Evolutionary conservation across 208 protist genomes (phyloP).

Genomic region (Trypanosoma mega): DNA sequence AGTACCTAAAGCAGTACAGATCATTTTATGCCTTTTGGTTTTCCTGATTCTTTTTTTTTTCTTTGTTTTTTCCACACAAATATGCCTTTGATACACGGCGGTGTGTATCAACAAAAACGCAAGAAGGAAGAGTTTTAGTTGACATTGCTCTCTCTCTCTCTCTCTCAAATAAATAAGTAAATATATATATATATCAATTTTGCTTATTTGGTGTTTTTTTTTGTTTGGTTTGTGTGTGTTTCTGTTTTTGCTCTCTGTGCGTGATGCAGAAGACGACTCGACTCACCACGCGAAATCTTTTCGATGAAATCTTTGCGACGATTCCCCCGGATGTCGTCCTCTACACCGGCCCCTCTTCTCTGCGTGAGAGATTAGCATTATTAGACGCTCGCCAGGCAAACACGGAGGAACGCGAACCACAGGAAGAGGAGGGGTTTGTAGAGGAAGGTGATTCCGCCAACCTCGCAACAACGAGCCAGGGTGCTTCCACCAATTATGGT

Average conservation of each 20-base stretch:
- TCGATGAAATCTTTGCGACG: constrained; percentile 67
- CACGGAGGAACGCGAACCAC: constrained; percentile 1
- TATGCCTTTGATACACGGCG: too few species aligned
- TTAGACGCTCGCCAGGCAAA: constrained; percentile 23
- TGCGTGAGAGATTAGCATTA: constrained; percentile 54
- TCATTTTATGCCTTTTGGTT: too few species aligned
- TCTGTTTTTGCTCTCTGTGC: too few species aligned
- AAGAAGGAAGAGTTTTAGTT: too few species aligned
- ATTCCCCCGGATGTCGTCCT: constrained; percentile 62
- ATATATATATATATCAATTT: constrained; percentile 18
- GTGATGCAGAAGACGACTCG: constrained; percentile 21
- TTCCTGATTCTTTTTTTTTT: constrained; percentile 7
- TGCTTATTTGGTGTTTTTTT: neutral
- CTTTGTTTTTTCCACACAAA: too few species aligned
- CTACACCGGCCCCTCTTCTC: constrained; percentile 46
- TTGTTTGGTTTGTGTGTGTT: too few species aligned
- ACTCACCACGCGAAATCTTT: constrained; percentile 46
- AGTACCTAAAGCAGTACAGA: too few species aligned
- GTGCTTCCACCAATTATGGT: neutral
- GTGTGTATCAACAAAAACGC: too few species aligned
- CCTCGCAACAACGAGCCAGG: neutral
- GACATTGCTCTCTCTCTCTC: too few species aligned
- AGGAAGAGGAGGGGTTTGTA: neutral
- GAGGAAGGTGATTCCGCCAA: too few species aligned
- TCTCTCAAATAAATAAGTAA: constrained; percentile 9